Evolutionary conservation across 495 filamentous ascomycete genomes (phyloP), one percentile per base, ranked within the genome.

Genomic region (Bombardia bombarda): DNA sequence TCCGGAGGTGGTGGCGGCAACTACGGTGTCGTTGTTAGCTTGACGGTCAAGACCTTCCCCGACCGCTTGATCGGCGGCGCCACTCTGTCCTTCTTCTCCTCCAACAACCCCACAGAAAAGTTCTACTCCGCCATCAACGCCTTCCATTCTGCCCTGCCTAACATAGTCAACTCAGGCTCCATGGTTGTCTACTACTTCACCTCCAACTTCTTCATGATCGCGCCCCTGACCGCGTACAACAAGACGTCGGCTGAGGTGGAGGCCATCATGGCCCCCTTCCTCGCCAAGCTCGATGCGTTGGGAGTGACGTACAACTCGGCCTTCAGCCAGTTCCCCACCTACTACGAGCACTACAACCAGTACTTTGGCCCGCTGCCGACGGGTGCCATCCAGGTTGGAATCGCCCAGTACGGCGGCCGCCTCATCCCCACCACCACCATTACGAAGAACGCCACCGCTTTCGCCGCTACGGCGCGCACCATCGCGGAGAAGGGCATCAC

Each of bases 371-470:
- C 60, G n/a, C 56, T 69, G 7, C 56, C 59, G 16, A 55, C 55
- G 12, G 55, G 56, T 21, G 65, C 61, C 45, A 67, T 77, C 37
- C 60, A 58, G 8, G 68, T 75, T 31, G 60, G 67, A 37, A 60
- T 59, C 14, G 68, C 64, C 47, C 70, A 79, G 39, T 76, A 75
- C 53, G 79, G 78, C 17, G 77, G 79, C 24, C 72, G 81, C 23
- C 66, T 84, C 9, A 70, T 84, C 36, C 78, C 78, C 4, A 66
- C 71, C 30, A 51, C 55, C n/a, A 59, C 74, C 8, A 61, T 81
- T 21, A 20, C 60, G 25, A 56, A 66, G 25, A 30, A 17, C 35
- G 5, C 42, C 30, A 23, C 42, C 14, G 50, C 37, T 12, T 61
- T 70, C 40, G 66, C 69, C n/a, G 54, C 66, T 25, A 52, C 60